Evolutionary conservation across 495 filamentous ascomycete genomes (phyloP), one percentile per base, ranked within the genome.

Genomic region (Talaromyces borbonicus): DNA sequence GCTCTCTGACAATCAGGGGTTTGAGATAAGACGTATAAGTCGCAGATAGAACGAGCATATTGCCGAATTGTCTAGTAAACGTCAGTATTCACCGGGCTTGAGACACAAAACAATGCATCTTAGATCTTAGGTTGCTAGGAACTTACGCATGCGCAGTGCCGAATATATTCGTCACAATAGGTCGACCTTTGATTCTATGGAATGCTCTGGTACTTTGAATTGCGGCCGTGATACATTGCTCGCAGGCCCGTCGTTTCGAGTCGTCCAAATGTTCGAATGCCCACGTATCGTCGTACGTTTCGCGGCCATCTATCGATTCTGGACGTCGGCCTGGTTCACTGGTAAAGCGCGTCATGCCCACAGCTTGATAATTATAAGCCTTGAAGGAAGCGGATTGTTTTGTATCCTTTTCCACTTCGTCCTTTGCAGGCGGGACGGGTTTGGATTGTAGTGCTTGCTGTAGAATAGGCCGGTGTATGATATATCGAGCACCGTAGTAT

Each of bases 61-160:
- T 98, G 41, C 92, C 92, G 63, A 94, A 98, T 89, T 97, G 92
- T 8, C 90, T 95, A 41, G 25, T 19, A 2, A 46, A 5, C 50
- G 56, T 52, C 56, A 46, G 37, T 6, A 36, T 5, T 11, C n/a
- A 12, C 0, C 14, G 3, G n/a, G n/a, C n/a, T n/a, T n/a, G n/a
- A n/a, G n/a, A n/a, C n/a, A n/a, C n/a, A n/a, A n/a, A n/a, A n/a
- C n/a, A n/a, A n/a, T n/a, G n/a, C n/a, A n/a, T n/a, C n/a, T n/a
- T n/a, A n/a, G n/a, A n/a, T n/a, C n/a, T n/a, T n/a, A n/a, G n/a
- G n/a, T n/a, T n/a, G n/a, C n/a, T n/a, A 26, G n/a, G 4, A 29
- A 78, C 88, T 79, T 88, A 96, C 89, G 90, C 90, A 73, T 95
- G 90, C 51, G 89, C 84, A 9, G 90, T 97, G 18, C 90, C 90